Percentiles rank a stretch among this genome's conserved stretches.
Evolutionary conservation across 2,329 filamentous ascomycete genomes (phyloP).

Genomic region (Helminthosporium solani): DNA sequence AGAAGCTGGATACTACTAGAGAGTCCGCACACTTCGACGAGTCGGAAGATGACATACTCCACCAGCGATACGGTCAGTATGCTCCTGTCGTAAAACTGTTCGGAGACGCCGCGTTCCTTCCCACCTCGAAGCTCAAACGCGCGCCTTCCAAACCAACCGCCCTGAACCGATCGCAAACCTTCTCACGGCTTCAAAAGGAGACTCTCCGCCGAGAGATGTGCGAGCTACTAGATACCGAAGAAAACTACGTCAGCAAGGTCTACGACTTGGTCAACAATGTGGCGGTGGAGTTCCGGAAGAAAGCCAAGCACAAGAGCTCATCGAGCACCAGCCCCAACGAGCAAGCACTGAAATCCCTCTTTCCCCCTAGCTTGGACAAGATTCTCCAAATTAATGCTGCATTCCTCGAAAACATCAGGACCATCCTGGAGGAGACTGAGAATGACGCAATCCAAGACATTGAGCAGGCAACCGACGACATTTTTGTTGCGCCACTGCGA

Average conservation of each 20-base stretch:
- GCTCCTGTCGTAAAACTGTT: conserved; percentile 74
- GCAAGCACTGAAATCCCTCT: conserved; percentile 72
- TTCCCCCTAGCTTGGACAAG: conserved; percentile 75
- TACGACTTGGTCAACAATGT: conserved; percentile 79
- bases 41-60: conserved; percentile 64
- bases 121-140: conserved; percentile 78
- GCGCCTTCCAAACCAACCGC: conserved; percentile 85
- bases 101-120: conserved; percentile 81
- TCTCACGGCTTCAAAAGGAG: conserved; percentile 78
- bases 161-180: conserved; percentile 73
- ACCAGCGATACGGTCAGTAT: conserved; percentile 76
- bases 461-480: conserved; percentile 54
- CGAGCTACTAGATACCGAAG: conserved; percentile 90
- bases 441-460: conserved; percentile 76
- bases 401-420: conserved; percentile 75
- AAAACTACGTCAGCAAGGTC: conserved; percentile 87
- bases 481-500: conserved; percentile 35
- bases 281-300: conserved; percentile 74
- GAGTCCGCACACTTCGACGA: conserved; percentile 63
- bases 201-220: conserved; percentile 83
- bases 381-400: conserved; percentile 80
- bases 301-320: conserved; percentile 59
- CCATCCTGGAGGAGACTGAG: conserved; percentile 79
- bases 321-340: conserved; percentile 70
- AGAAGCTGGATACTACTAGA: conserved; percentile 35